Evolutionary conservation across 2,329 filamentous ascomycete species (phyloP).

Genomic region (Botryotinia narcissicola): DNA sequence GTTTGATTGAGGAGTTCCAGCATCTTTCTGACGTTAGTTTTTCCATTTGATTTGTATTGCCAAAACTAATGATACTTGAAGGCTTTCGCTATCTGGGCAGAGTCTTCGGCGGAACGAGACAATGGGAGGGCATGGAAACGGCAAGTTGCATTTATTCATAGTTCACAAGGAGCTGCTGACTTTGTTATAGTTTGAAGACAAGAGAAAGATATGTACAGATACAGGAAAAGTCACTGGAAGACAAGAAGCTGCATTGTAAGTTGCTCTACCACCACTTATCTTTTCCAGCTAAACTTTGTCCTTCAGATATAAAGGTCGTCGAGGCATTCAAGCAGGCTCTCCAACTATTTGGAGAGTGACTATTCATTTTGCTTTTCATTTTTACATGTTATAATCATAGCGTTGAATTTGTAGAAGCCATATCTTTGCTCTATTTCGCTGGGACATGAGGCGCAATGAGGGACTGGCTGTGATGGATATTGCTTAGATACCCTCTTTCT

Average conservation of each 20-base stretch:
- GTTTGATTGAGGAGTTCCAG: slow-evolving; percentile 65
- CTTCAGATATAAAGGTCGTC: slow-evolving; percentile 54
- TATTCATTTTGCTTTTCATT: background rate
- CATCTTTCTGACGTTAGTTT: slow-evolving; percentile 51
- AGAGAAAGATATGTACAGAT: slow-evolving; percentile 73
- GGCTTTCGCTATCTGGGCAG: slow-evolving; percentile 80
- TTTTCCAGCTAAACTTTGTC: slow-evolving; percentile 25
- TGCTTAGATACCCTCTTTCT: slow-evolving; percentile 15
- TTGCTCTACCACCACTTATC: slow-evolving; percentile 20
- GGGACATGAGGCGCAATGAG: slow-evolving; percentile 8
- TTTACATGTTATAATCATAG: background rate
- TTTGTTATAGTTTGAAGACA: slow-evolving; percentile 64
- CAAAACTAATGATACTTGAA: slow-evolving; percentile 40
- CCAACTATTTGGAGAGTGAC: slow-evolving; percentile 33
- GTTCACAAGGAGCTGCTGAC: slow-evolving; percentile 16
- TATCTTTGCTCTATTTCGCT: slow-evolving; percentile 2
- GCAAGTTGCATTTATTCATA: slow-evolving; percentile 42
- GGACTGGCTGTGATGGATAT: background rate
- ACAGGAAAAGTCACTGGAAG: slow-evolving; percentile 66
- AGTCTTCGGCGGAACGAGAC: slow-evolving; percentile 69
- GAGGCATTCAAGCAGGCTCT: slow-evolving; percentile 62
- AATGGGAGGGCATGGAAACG: slow-evolving; percentile 75
- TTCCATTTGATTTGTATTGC: background rate
- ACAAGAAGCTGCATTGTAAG: slow-evolving; percentile 80
- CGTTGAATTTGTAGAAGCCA: background rate